Evolutionary conservation across 306 rosid genomes (phyloP).

Genomic region (Citrullus mucosospermus): DNA sequence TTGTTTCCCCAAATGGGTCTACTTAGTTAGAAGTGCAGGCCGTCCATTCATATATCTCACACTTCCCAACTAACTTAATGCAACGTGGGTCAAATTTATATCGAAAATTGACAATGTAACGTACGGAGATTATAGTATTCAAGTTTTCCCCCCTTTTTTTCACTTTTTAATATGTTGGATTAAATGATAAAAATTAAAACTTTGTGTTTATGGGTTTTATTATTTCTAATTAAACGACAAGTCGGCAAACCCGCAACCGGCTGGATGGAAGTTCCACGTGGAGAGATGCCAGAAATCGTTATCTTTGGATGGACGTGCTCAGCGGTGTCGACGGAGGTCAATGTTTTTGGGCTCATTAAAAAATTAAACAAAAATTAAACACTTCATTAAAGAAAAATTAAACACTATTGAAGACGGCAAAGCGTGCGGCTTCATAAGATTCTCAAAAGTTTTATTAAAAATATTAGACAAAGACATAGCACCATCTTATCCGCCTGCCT

Average conservation of each 20-base stretch:
- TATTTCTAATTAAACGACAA: constrained; percentile 7
- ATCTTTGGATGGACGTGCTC: constrained; percentile 40
- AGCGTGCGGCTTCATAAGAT: constrained; percentile 34
- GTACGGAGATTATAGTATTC: constrained; percentile 12
- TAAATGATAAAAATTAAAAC: not conserved
- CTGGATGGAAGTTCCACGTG: constrained; percentile 61
- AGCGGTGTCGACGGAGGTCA: constrained; percentile 61
- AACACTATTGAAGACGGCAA: constrained; percentile 17
- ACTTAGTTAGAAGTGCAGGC: constrained; percentile 12
- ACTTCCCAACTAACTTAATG: constrained; percentile 33
- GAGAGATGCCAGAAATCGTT: constrained; percentile 31
- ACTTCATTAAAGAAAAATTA: not conserved
- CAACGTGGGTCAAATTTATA: constrained; percentile 30
- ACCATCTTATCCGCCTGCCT: constrained; percentile 26
- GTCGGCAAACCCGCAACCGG: constrained; percentile 33
- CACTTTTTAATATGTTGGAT: not conserved
- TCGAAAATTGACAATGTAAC: constrained; percentile 26
- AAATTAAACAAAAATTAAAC: not conserved
- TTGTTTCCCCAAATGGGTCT: not conserved
- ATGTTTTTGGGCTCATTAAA: constrained; percentile 28
- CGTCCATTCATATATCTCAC: constrained; percentile 9
- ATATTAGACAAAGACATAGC: constrained; percentile 32
- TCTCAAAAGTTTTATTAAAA: constrained; percentile 16
- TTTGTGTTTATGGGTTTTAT: not conserved
- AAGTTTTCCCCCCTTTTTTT: not conserved